These are phyloP conservation scores for Obba rivulosa DNA, from an alignment of 768 basidiomycete genomes.

Conservation along the genomic window DNA sequence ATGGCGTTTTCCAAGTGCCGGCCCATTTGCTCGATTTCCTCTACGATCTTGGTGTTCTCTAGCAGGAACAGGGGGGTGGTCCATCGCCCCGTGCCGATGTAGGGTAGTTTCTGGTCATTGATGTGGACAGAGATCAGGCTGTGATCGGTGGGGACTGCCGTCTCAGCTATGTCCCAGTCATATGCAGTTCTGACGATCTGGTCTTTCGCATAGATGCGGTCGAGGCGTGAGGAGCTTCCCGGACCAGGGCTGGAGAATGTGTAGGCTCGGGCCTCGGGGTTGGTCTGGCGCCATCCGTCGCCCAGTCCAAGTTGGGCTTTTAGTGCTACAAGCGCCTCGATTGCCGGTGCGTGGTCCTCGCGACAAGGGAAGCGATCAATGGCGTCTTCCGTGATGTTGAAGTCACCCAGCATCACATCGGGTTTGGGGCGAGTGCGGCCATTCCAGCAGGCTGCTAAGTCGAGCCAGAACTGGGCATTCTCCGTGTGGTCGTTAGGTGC, in stretches of 20 bases:
- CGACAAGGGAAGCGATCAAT: constrained; percentile 30
- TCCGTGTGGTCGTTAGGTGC: constrained; percentile 26
- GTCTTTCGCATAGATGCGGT: constrained; percentile 2
- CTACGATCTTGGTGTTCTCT: background rate
- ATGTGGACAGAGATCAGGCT: background rate
- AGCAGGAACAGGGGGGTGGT: background rate
- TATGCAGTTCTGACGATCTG: background rate
- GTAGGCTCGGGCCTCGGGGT: too few relatives aligned
- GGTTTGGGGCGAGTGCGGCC: constrained; percentile 9
- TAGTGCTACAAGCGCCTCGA: background rate
- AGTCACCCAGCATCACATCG: constrained; percentile 35
- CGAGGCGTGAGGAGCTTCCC: constrained; percentile 1
- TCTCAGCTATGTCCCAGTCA: background rate
- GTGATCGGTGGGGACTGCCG: constrained; percentile 4
- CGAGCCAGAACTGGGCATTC: constrained; percentile 28
- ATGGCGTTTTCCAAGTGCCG: too few relatives aligned
- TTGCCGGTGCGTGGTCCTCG: constrained; percentile 9
- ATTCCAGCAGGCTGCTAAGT: constrained; percentile 5
- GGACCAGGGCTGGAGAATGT: background rate
- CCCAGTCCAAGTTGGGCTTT: background rate
- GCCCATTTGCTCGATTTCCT: too few relatives aligned
- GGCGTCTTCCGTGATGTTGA: constrained; percentile 35
- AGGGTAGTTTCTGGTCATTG: background rate
- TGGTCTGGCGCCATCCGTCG: too few relatives aligned
- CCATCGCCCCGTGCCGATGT: constrained; percentile 9